Percentiles rank a stretch among this genome's conserved stretches.
Evolutionary conservation across 208 protist species (phyloP).

Genomic region (Leishmania guyanensis): DNA sequence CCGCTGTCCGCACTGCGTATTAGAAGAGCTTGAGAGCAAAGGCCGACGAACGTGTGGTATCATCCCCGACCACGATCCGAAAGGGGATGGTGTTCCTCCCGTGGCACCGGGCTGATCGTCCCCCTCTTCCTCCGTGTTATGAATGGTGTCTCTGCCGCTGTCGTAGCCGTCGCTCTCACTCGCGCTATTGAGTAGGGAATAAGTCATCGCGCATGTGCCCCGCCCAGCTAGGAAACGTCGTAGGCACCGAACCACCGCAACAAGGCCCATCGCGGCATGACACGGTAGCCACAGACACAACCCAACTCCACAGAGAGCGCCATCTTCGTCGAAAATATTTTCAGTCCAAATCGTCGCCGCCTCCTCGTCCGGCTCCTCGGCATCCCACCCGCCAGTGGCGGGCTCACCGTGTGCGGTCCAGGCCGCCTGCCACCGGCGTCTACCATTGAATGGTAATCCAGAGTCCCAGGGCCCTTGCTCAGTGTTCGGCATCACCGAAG

Average conservation of each 20-base stretch:
- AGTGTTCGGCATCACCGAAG: neutral
- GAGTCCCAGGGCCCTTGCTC: neutral
- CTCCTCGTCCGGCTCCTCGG: neutral
- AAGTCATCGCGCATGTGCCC: neutral
- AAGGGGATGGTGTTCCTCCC: neutral
- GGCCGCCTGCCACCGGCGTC: neutral
- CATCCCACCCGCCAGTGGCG: neutral
- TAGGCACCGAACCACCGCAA: neutral
- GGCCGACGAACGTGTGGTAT: neutral
- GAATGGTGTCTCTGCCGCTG: neutral
- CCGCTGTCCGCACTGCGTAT: neutral
- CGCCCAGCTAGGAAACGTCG: neutral
- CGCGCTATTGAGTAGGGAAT: neutral
- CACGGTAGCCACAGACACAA: slow-evolving; percentile 4
- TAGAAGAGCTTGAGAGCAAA: neutral
- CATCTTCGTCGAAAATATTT: slow-evolving; percentile 14
- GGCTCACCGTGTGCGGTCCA: neutral
- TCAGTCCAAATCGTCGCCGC: neutral
- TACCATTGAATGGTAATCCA: neutral
- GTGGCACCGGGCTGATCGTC: neutral
- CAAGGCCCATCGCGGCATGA: neutral
- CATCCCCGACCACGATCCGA: neutral
- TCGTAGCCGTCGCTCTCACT: neutral
- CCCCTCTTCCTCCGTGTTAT: neutral
- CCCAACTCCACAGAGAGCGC: neutral